A percentile compares a stretch with the other conserved stretches of the same genome.
phyloP scores from a whole-genome alignment of 2,329 filamentous ascomycete species.

The Chaetothyriales sp. region DNA sequence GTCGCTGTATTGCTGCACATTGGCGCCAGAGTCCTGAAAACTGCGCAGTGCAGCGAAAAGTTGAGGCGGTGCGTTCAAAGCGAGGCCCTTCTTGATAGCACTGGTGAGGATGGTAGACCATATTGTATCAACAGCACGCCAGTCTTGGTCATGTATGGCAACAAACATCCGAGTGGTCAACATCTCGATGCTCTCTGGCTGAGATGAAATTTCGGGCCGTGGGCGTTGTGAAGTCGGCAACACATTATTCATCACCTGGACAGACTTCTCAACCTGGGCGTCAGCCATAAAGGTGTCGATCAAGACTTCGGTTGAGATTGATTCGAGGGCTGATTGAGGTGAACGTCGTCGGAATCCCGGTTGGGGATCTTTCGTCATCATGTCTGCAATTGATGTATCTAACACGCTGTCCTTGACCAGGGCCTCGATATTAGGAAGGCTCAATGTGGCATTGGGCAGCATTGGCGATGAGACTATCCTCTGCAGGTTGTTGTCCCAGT shows the following conservation, averaged over 20 bases:
- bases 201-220: neutral
- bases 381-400: constrained; percentile 23
- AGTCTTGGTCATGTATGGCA: constrained; percentile 1
- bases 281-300: constrained; percentile 40
- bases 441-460: neutral
- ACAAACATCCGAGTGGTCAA: constrained; percentile 8
- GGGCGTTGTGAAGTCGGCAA: neutral
- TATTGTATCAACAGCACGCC: constrained; percentile 6
- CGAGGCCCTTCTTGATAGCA: neutral
- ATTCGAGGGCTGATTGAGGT: constrained; percentile 30
- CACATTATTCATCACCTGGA: neutral
- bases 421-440: neutral
- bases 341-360: constrained; percentile 21
- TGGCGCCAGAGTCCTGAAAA: neutral
- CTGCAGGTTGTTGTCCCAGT: constrained; percentile 14
- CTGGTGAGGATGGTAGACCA: constrained; percentile 9
- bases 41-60: neutral
- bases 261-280: constrained; percentile 33
- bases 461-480: neutral
- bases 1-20: neutral
- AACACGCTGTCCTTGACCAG: constrained; percentile 13
- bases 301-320: constrained; percentile 40
- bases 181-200: constrained; percentile 20
- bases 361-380: constrained; percentile 30
- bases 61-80: constrained; percentile 1